Conservation (phyloP, 2,329 filamentous ascomycete genomes). For the Hypoxylon sp. region DNA sequence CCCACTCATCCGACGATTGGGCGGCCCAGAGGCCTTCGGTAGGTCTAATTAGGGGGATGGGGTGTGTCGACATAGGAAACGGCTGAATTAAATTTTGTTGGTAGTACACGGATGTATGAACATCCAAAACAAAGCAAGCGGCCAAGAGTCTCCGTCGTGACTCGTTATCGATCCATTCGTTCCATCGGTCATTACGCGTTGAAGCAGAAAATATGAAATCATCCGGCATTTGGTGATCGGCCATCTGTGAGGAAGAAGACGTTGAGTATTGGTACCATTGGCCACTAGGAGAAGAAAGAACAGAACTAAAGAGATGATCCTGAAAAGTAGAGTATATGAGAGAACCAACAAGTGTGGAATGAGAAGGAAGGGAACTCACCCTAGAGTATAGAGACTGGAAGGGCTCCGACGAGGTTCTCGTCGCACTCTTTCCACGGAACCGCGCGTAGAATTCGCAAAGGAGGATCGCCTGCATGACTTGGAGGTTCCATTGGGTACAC, state of each 20-base stretch:
- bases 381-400: conserved; percentile 68
- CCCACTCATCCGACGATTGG: conserved; percentile 63
- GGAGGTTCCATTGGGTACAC: conserved; percentile 65
- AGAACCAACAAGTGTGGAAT: conserved; percentile 52
- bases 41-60: conserved; percentile 64
- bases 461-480: conserved; percentile 68
- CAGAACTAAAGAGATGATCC: conserved; percentile 55
- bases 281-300: conserved; percentile 53
- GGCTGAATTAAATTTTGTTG: conserved; percentile 63
- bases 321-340: conserved; percentile 54
- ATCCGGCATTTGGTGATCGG: conserved; percentile 53
- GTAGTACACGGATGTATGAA: conserved; percentile 69
- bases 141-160: conserved; percentile 68
- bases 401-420: conserved; percentile 63
- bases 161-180: conserved; percentile 67
- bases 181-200: conserved; percentile 62
- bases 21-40: conserved; percentile 67
- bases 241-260: conserved; percentile 59
- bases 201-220: conserved; percentile 41
- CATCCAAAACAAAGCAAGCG: conserved; percentile 70
- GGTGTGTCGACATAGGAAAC: conserved; percentile 56
- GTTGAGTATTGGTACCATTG: conserved; percentile 56
- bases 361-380: conserved; percentile 63
- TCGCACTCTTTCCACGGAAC: conserved; percentile 67
- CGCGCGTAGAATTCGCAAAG: conserved; percentile 70